Evolutionary conservation across 2,329 filamentous ascomycete species (phyloP), one percentile per base, ranked within the genome.

Genomic region (Ilyonectria destructans): DNA sequence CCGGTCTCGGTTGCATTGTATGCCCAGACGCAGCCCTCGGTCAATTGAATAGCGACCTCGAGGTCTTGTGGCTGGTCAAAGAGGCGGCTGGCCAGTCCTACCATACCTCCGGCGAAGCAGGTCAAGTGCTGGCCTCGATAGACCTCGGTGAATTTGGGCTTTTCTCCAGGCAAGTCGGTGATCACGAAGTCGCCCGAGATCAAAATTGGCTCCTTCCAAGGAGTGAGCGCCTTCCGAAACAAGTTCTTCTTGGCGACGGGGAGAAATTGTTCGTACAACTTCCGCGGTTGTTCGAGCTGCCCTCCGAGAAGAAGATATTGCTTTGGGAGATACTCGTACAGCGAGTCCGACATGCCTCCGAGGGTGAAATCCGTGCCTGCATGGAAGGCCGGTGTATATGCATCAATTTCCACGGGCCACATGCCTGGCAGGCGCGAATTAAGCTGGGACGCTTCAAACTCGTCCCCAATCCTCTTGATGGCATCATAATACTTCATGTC

Each of bases 101-200:
- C 87, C 86, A 91, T 90, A n/a, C 90, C 91, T 6, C 91, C 91
- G 3, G 87, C 84, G 75, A 92, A 93, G 77, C 91, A 93, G 4
- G 86, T 85, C 3, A 92, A 80, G 77, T 93, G 91, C 56, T 89
- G 88, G 19, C 78, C 78, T 69, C 84, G 80, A 5, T 82, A 75
- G 13, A 75, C 84, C 17, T 80, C 77, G 23, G 78, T 77, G 37
- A 73, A 73, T 45, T 75, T 77, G 58, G 70, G 69, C 21, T 71
- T 59, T 54, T 73, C 69, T 4, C 73, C 69, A n/a, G 70, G 69
- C 29, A 69, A 51, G 54, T 59, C 65, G 46, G 40, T 74, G n/a
- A 81, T 77, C 26, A 71, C 82, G 8, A 84, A 81, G 26, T 86
- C 85, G n/a, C 91, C 91, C 0, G 90, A 85, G 21, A 93, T 83